phyloP scores from a whole-genome alignment of 257 asterid genomes.

The Forsythia viridissima region DNA sequence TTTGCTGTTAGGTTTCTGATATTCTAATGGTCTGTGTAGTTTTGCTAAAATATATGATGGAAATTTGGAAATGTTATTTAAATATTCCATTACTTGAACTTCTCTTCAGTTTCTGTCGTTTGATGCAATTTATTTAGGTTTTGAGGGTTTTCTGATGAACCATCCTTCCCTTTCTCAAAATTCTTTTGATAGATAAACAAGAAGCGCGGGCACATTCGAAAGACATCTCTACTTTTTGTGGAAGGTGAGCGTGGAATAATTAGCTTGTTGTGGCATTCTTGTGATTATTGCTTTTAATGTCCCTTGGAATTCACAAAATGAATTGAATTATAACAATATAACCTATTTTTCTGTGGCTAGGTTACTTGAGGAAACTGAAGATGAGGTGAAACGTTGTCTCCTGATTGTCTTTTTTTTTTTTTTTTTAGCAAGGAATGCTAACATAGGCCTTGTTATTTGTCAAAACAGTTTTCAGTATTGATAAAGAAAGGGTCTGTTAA shows the following conservation, averaged over 20 bases:
- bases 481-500: constrained; percentile 75
- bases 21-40: background rate
- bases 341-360: constrained; percentile 36
- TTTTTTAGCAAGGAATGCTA: background rate
- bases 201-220: constrained; percentile 85
- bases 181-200: constrained; percentile 58
- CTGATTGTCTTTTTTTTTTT: background rate
- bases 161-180: background rate
- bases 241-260: constrained; percentile 60
- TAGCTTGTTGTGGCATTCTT: constrained; percentile 9
- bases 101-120: background rate
- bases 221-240: constrained; percentile 84
- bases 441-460: constrained; percentile 16
- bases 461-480: constrained; percentile 62
- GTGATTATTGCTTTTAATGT: constrained; percentile 6
- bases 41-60: background rate
- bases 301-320: background rate
- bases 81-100: background rate
- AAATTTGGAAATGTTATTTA: background rate
- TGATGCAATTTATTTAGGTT: constrained; percentile 3
- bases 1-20: background rate
- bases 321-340: background rate
- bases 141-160: constrained; percentile 16
- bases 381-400: constrained; percentile 57
- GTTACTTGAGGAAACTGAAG: constrained; percentile 95